phyloP scores from a whole-genome alignment of 1,139 yeast species.

The Yamadazyma atlantica region DNA sequence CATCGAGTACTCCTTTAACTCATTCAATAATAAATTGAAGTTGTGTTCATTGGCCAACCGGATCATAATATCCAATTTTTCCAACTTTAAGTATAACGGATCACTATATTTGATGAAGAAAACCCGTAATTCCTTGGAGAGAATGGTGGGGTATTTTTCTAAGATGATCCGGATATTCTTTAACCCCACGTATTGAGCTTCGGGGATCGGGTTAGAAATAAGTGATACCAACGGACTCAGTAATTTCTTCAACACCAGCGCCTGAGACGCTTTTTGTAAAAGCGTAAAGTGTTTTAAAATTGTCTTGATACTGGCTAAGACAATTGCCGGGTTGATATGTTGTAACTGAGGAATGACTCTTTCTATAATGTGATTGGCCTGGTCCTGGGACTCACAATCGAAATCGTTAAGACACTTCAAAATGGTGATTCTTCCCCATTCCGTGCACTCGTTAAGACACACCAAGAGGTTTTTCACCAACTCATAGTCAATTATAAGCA shows the following conservation, averaged over 20 bases:
- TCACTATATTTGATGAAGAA: constrained; percentile 94
- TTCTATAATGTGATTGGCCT: constrained; percentile 85
- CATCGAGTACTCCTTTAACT: constrained; percentile 88
- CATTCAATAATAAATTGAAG: constrained; percentile 70
- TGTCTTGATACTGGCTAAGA: constrained; percentile 81
- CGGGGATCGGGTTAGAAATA: constrained; percentile 82
- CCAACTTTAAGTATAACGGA: constrained; percentile 89
- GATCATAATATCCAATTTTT: constrained; percentile 87
- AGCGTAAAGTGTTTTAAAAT: constrained; percentile 72
- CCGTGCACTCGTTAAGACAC: constrained; percentile 95
- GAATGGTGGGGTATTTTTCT: constrained; percentile 81
- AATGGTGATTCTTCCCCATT: constrained; percentile 96
- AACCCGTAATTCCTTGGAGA: constrained; percentile 80
- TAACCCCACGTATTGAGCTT: constrained; percentile 92
- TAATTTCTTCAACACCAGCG: constrained; percentile 62
- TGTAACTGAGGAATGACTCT: constrained; percentile 94
- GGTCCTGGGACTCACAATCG: constrained; percentile 52
- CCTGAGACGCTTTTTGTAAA: constrained; percentile 29
- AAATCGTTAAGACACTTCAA: constrained; percentile 80
- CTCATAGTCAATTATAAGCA: constrained; percentile 41
- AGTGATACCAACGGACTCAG: constrained; percentile 92
- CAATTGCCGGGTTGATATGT: constrained; percentile 96
- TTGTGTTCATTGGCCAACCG: constrained; percentile 75
- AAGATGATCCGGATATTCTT: constrained; percentile 87
- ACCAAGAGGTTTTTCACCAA: constrained; percentile 66